A percentile compares a stretch with the other conserved stretches of the same genome.
Conservation (phyloP, 352 stramenopile species). For the Phytophthora colocasiae region DNA sequence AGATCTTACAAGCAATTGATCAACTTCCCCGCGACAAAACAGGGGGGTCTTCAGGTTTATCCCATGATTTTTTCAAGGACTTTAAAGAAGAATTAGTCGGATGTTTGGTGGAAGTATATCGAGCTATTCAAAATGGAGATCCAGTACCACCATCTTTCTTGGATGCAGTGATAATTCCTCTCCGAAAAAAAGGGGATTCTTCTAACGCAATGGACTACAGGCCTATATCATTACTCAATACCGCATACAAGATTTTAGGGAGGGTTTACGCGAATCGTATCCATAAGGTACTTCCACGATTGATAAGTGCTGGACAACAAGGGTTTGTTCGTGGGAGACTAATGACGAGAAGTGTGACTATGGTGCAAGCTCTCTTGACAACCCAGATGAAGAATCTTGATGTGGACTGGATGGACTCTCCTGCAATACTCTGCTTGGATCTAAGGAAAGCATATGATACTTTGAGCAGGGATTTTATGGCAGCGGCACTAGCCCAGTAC, state of each 20-base stretch:
- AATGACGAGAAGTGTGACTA: conserved; percentile 2
- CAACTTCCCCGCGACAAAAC: conserved; percentile 2
- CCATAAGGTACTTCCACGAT: conserved; percentile 1
- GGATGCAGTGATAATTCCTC: neutral
- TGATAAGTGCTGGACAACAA: conserved; percentile 6
- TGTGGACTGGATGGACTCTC: conserved; percentile 3
- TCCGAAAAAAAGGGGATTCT: conserved; percentile 19
- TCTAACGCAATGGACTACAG: conserved; percentile 14
- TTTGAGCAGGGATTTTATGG: neutral
- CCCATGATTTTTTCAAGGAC: conserved; percentile 17
- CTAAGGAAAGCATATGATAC: neutral
- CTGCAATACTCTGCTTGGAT: neutral
- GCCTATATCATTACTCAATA: conserved; percentile 15
- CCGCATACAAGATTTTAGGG: conserved; percentile 10
- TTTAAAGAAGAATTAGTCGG: conserved; percentile 2
- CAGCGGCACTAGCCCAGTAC: neutral
- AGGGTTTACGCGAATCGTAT: conserved; percentile 7
- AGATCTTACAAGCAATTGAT: neutral
- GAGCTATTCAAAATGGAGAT: neutral
- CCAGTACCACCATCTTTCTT: neutral
- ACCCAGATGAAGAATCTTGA: neutral
- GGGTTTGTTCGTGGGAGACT: conserved; percentile 11
- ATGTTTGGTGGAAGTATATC: neutral
- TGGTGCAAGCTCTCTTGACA: neutral
- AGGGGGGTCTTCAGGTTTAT: conserved; percentile 1